Evolutionary conservation across 176 grass and related monocot genomes (phyloP), one percentile per base, ranked within the genome.

Genomic region (Carex kokanica): DNA sequence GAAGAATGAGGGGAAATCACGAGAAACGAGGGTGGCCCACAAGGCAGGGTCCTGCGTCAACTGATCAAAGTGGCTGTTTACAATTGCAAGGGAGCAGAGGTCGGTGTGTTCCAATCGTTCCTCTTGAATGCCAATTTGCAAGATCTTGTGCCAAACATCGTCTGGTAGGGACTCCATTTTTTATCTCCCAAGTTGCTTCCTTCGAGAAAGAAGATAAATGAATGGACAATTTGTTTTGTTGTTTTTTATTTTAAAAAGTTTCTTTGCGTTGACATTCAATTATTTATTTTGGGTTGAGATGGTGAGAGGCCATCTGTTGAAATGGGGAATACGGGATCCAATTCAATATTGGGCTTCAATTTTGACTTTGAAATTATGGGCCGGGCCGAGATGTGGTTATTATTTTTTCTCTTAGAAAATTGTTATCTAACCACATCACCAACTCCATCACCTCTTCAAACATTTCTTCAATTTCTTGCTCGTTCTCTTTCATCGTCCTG

Each of bases 91-190:
- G 32, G 77, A 80, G 54, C 77, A 80, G 52, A 79, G 77, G 0
- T 60, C 77, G 0, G 12, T 10, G 45, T 80, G 52, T 15, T 80
- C 23, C 27, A 80, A 60, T 60, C 8, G 77, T 14, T 45, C n/a
- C 2, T 13, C 32, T 32, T 80, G 1, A 2, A 36, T 60, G 27
- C 77, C 54, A 0, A 36, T 61, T 61, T 43, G 13, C 1, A 80
- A 55, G 27, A 61, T 80, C 21, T n/a, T 29, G 18, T 80, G 78
- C 24, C 53, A 60, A 59, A 80, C 16, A 41, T 80, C 54, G n/a
- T 80, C 54, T 58, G 78, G 78, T 9, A 80, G 78, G 55, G 17
- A 59, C 54, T n/a, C 78, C 78, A 80, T 80, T 29, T 13, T 59
- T 80, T 4, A 17, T 78, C 24, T 78, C 13, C 6, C 2, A 64